Evolutionary conservation across 805 yeast genomes (phyloP), one percentile per base, ranked within the genome.

Genomic region (Cephaloascus albidus): DNA sequence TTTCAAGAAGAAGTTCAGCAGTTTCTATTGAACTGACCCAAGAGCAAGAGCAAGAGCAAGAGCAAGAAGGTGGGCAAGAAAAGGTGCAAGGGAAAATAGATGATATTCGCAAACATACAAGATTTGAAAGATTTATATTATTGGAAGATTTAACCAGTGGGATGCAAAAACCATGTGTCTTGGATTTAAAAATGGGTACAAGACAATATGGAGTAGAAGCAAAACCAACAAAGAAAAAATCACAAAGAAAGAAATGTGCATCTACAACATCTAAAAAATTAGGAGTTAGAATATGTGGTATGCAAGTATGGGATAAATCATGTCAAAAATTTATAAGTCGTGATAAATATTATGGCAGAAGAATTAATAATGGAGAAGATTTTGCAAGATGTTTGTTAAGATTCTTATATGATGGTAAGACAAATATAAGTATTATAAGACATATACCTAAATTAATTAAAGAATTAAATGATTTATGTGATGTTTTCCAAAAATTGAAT

Each of bases 141-240:
- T 65, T 93, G 37, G 98, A 94, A 54, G 99, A 93, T 61, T 63
- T 93, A 37, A 93, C 97, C 0, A 72, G 80, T 40, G 85, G 86
- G 18, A 78, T 90, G 79, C 65, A 61, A 23, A 74, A 74, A 46
- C 97, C 98, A 1, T 89, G 96, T 55, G 97, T 90, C 0, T 63
- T 93, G 37, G 99, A 93, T 60, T 67, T 93, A 50, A 93, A 93
- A 55, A 93, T 93, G 97, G 99, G 99, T 1, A 90, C 99, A 0
- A 71, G 99, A 42, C 99, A 93, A 60, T 93, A 93, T 52, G 98
- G 99, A 8, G 82, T 90, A n/a, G 95, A 88, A 46, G 97, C 97
- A 0, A 69, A 71, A 4, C 57, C 61, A 12, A 62, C 77, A 37
- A 93, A 93, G 59, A 82, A 79, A 52, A 55, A 63, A 36, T 85